Base-by-base conservation (phyloP, 169 alveolate species). In the Plasmodium fragile region DNA sequence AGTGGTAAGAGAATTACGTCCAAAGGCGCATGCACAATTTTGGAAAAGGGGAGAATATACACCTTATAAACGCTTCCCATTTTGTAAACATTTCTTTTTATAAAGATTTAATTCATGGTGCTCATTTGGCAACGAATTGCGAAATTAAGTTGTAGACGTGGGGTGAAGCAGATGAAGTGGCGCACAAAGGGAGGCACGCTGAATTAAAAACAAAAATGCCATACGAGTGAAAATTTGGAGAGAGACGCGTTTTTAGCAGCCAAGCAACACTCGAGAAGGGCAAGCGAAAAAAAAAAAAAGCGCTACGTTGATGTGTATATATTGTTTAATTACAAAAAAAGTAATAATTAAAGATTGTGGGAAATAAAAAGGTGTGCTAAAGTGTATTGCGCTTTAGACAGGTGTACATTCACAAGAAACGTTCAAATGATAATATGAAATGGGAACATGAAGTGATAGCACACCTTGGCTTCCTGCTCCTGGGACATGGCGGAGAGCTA, bases 311-410 rank as follows among this genome's bases (percentile, higher is more conserved):
- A 16, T 7, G 72, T 55, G n/a, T 55, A 55, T 55, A 59, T 18
- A 11, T 6, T 45, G 55, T 11, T 59, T 59, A 59, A 59, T 59
- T 59, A 59, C 75, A 59, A 59, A 59, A 59, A 59, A 59, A 59
- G 75, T 22, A 59, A 59, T 18, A 59, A 59, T 59, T 59, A 59
- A 59, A 59, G 75, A 59, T 25, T 16, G 75, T n/a, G 75, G 75
- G 75, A 22, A 59, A 16, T 59, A 59, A 59, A 16, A n/a, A 59
- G 75, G 34, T 22, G 36, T 59, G 75, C 5, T 45, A 45, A 45
- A 13, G 55, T 45, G 55, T 11, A 0, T 18, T 45, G 55, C 55
- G 18, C 55, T 45, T 45, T 45, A 11, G 55, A 45, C 55, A 45
- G 55, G 55, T 10, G 55, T 10, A 18, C 18, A 4, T 45, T 45